Percentiles rank a stretch among this genome's conserved stretches.
phyloP scores from a whole-genome alignment of 495 filamentous ascomycete species.

The Aspergillus diversus region DNA sequence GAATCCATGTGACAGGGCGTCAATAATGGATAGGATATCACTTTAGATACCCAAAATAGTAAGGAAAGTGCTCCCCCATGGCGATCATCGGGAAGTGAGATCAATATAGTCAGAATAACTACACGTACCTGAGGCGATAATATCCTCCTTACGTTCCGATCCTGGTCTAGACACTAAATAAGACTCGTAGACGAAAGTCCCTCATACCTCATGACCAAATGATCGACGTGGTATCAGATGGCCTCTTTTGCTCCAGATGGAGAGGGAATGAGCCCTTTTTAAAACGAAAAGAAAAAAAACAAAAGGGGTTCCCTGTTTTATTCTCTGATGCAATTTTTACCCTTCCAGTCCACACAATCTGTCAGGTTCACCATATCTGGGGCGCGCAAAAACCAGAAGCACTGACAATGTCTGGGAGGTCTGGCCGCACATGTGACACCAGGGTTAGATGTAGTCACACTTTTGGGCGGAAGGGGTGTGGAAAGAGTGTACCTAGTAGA shows the following conservation, averaged over 20 bases:
- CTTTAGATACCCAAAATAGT: not conserved
- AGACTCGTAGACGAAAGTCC: not conserved
- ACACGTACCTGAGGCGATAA: not conserved
- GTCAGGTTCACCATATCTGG: not conserved
- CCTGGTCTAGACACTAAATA: not conserved
- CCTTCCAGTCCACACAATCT: not conserved
- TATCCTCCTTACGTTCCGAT: not conserved
- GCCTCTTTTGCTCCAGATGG: not conserved
- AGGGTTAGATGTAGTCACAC: conserved; percentile 8
- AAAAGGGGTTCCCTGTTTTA: not conserved
- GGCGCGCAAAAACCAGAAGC: not conserved
- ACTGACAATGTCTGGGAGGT: not conserved
- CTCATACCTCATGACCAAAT: conserved; percentile 1
- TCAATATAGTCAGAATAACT: not conserved
- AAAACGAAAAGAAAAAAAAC: not conserved
- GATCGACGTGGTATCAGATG: conserved; percentile 4
- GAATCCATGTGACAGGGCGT: conserved; percentile 4
- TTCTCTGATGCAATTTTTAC: not conserved
- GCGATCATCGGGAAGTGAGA: not conserved
- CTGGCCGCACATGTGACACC: conserved; percentile 16
- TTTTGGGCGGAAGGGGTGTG: not conserved
- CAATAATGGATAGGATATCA: not conserved
- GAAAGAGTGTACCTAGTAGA: not conserved
- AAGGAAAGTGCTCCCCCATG: not conserved
- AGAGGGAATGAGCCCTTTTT: not conserved